A percentile compares a stretch with the other conserved stretches of the same genome.
Conservation (phyloP, 352 stramenopile species). For the Thraustochytrium sp. region DNA sequence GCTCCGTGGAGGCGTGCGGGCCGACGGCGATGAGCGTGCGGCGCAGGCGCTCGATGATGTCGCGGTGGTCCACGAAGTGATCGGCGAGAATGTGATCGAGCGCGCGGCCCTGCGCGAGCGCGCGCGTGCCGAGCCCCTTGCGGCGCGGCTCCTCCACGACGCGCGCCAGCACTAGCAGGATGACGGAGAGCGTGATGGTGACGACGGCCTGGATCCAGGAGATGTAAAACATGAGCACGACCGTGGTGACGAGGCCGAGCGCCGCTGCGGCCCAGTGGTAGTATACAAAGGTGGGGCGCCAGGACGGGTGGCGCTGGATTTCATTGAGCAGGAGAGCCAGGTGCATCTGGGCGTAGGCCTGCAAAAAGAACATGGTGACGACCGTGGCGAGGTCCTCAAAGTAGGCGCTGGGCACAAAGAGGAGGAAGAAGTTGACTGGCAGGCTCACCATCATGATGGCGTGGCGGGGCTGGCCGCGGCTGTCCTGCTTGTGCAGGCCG, state of each 20-base stretch:
- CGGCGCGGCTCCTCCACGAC: slow-evolving; percentile 36
- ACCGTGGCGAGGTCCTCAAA: slow-evolving; percentile 63
- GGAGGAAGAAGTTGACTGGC: slow-evolving; percentile 54
- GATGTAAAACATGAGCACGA: slow-evolving; percentile 63
- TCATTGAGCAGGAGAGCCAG: slow-evolving; percentile 62
- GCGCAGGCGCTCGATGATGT: slow-evolving; percentile 44
- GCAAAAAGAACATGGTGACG: slow-evolving; percentile 66
- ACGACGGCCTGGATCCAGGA: slow-evolving; percentile 48
- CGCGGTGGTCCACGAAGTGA: slow-evolving; percentile 44
- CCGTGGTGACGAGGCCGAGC: slow-evolving; percentile 58
- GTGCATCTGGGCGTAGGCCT: slow-evolving; percentile 66
- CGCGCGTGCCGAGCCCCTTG: neutral
- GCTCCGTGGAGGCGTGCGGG: neutral
- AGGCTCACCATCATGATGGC: slow-evolving; percentile 59
- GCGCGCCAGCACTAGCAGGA: slow-evolving; percentile 41
- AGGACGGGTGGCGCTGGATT: slow-evolving; percentile 58
- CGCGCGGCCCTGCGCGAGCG: slow-evolving; percentile 21
- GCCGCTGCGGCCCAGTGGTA: slow-evolving; percentile 65
- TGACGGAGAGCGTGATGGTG: slow-evolving; percentile 45
- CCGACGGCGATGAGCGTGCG: slow-evolving; percentile 17
- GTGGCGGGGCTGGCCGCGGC: slow-evolving; percentile 18
- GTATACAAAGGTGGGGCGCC: slow-evolving; percentile 63
- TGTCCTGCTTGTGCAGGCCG: slow-evolving; percentile 41
- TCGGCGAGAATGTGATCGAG: slow-evolving; percentile 40
- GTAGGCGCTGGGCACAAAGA: slow-evolving; percentile 57